Conservation (phyloP, 225 moss, liverwort and hornwort species). For the Straminergon stramineum region DNA sequence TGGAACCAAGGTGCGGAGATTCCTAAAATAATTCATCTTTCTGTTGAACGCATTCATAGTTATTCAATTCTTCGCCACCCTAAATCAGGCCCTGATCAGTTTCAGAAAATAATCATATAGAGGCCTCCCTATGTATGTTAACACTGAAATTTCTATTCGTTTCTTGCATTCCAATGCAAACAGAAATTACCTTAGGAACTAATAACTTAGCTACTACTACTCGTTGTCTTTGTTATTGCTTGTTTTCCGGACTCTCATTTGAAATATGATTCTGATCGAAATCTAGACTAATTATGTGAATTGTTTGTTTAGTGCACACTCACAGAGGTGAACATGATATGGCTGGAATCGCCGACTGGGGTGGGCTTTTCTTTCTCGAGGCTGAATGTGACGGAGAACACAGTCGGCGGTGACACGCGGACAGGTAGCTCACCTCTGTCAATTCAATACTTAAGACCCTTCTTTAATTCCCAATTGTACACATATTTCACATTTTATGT, state of each 20-base stretch:
- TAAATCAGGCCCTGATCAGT: background rate
- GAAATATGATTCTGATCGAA: background rate
- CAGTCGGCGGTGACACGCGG: constrained; percentile 24
- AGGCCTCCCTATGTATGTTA: background rate
- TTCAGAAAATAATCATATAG: background rate
- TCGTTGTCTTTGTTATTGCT: background rate
- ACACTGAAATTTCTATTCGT: background rate
- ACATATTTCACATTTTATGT: background rate
- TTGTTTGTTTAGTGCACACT: background rate
- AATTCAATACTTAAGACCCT: background rate
- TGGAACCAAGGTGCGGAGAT: constrained; percentile 32
- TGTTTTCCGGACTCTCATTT: background rate
- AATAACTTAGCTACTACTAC: background rate
- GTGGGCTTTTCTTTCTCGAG: constrained; percentile 40
- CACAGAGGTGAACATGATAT: constrained; percentile 48
- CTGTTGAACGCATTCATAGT: background rate
- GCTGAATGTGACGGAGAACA: constrained; percentile 6
- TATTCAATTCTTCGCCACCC: background rate
- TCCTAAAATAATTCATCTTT: background rate
- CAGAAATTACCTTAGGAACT: background rate
- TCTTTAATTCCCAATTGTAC: background rate
- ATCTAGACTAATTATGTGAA: background rate
- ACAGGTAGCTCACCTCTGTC: constrained; percentile 4
- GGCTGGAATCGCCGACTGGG: constrained; percentile 48
- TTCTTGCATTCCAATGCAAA: background rate